Percentiles rank a stretch among this genome's conserved stretches.
Evolutionary conservation across 73 alveolate species (phyloP).

Genomic region (Symbiodinium pilosum): DNA sequence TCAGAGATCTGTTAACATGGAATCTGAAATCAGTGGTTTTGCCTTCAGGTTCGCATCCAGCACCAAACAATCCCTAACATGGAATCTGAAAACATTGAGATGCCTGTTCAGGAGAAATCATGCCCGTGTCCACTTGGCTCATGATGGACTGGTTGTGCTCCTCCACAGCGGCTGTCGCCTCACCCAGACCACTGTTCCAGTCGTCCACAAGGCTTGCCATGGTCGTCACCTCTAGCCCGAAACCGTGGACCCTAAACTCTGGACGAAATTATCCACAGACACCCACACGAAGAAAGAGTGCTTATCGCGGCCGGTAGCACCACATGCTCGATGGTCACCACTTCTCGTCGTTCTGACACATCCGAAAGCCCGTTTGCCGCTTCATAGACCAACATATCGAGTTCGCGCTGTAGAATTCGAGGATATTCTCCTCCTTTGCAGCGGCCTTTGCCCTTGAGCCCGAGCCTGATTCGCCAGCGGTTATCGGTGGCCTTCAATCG

Average conservation of each 20-base stretch:
- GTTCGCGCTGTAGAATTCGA: background rate
- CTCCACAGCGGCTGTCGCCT: background rate
- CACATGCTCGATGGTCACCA: slow-evolving; percentile 22
- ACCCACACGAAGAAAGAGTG: background rate
- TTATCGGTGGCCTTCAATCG: background rate
- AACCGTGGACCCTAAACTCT: background rate
- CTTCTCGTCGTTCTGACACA: background rate
- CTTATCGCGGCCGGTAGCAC: background rate
- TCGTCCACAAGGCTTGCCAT: background rate
- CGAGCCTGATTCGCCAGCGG: background rate
- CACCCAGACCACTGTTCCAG: background rate
- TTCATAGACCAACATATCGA: background rate
- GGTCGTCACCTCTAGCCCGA: background rate
- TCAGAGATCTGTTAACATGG: too few relatives aligned
- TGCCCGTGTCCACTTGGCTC: background rate
- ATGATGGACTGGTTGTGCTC: background rate
- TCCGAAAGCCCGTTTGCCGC: background rate
- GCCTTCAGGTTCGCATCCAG: too few relatives aligned
- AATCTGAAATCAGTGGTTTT: too few relatives aligned
- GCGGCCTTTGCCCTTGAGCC: background rate
- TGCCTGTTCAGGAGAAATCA: background rate
- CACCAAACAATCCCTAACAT: too few relatives aligned
- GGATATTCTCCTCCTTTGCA: background rate
- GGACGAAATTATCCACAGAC: background rate
- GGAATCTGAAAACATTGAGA: background rate